These are phyloP conservation scores for Akanthomyces muscarius DNA, from an alignment of 2,329 filamentous ascomycete species.

Conservation along the genomic window DNA sequence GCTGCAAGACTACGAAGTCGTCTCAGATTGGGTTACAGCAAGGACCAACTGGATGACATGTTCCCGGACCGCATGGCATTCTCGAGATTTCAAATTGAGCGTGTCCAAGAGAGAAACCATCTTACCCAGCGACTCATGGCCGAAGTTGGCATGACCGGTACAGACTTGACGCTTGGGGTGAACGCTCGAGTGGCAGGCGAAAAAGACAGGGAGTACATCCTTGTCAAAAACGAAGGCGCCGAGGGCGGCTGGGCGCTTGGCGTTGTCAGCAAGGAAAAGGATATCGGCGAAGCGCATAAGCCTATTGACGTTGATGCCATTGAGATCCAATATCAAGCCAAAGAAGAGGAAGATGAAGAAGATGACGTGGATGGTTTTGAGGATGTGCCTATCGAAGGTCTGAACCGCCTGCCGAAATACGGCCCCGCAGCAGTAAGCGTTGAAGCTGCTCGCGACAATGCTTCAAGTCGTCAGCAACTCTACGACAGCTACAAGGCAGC, in stretches of 20 bases:
- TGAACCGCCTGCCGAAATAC: conserved; percentile 74
- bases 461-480: conserved; percentile 27
- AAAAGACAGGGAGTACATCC: conserved; percentile 86
- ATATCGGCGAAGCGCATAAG: conserved; percentile 74
- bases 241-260: conserved; percentile 96
- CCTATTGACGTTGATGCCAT: conserved; percentile 86
- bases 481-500: conserved; percentile 22
- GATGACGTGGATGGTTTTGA: conserved; percentile 76
- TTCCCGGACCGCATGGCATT: conserved; percentile 98
- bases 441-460: conserved; percentile 26
- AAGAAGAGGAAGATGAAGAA: conserved; percentile 59
- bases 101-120: conserved; percentile 88
- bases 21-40: conserved; percentile 91
- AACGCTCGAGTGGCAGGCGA: conserved; percentile 74
- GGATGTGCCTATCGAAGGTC: conserved; percentile 84
- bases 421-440: conserved; percentile 23
- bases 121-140: conserved; percentile 93
- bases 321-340: conserved; percentile 52
- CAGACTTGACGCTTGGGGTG: conserved; percentile 64
- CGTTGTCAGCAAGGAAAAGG: conserved; percentile 81
- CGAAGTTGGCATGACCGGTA: conserved; percentile 81
- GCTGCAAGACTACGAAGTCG: conserved; percentile 84
- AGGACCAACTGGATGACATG: conserved; percentile 94
- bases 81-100: conserved; percentile 91
- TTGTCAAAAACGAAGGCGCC: conserved; percentile 91